Percentiles rank a stretch among this genome's conserved stretches.
Conservation (phyloP, 2,329 filamentous ascomycete genomes). For the Biscogniauxia marginata region DNA sequence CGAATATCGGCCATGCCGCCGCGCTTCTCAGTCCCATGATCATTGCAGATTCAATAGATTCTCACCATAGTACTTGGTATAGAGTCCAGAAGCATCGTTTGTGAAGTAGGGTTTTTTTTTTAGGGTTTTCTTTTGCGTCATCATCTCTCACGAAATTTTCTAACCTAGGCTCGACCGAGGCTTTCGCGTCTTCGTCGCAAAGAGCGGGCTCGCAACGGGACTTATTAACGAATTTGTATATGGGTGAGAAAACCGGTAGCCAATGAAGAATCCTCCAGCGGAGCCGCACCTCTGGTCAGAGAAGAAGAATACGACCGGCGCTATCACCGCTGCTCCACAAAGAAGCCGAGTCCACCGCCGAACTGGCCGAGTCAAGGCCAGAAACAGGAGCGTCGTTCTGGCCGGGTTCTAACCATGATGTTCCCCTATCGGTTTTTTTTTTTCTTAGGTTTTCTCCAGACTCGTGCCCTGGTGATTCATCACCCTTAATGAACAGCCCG, state of each 20-base stretch:
- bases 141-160: neutral
- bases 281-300: slow-evolving; percentile 18
- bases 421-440: neutral
- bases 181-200: neutral
- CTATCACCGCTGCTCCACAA: slow-evolving; percentile 24
- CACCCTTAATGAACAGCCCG: neutral
- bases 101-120: neutral
- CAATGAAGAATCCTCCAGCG: neutral
- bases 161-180: neutral
- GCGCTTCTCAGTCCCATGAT: neutral
- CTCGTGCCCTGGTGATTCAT: slow-evolving; percentile 1
- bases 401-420: neutral
- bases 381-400: slow-evolving; percentile 3
- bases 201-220: neutral
- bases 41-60: too few species aligned
- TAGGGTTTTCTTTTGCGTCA: neutral
- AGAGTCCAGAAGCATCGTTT: neutral
- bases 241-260: neutral
- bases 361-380: slow-evolving; percentile 5
- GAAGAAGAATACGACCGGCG: slow-evolving; percentile 23
- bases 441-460: neutral
- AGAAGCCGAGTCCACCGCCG: slow-evolving; percentile 20
- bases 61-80: too few species aligned
- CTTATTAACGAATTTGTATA: neutral
- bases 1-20: neutral